phyloP scores from a whole-genome alignment of 2,329 filamentous ascomycete genomes.

The Fusarium pininemorale region DNA sequence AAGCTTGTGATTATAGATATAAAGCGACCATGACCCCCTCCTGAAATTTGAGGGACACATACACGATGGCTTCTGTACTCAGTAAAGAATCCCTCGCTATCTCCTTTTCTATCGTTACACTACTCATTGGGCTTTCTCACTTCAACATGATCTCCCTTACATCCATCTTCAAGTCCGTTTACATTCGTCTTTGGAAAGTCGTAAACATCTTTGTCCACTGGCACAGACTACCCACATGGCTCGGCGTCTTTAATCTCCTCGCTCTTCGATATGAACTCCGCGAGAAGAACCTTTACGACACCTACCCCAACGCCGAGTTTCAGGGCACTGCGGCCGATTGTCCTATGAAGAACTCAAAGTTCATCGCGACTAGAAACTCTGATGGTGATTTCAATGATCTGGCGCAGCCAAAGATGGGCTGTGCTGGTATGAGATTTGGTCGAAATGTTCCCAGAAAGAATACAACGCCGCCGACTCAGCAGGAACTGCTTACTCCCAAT shows the following conservation, averaged over 20 bases:
- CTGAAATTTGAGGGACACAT: accelerated
- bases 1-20: not conserved
- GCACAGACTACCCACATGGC: conserved; percentile 22
- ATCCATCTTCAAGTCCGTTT: not conserved
- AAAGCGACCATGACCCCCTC: not conserved
- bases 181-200: conserved; percentile 15
- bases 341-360: conserved; percentile 23
- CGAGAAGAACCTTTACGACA: conserved; percentile 21
- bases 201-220: conserved; percentile 12
- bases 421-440: conserved; percentile 19
- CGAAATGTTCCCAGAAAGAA: conserved; percentile 13
- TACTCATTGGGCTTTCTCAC: not conserved
- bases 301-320: not conserved
- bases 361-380: not conserved
- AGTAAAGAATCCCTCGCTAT: not conserved
- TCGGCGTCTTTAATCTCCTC: conserved; percentile 21
- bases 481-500: conserved; percentile 6
- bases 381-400: conserved; percentile 21
- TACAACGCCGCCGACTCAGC: not conserved
- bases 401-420: conserved; percentile 13
- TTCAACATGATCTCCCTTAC: not conserved
- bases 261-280: conserved; percentile 27
- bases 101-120: not conserved
- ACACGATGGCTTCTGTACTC: not conserved
- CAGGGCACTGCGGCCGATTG: not conserved